Base-by-base conservation (phyloP, 106 monocot species). In the Platanthera zijinensis region DNA sequence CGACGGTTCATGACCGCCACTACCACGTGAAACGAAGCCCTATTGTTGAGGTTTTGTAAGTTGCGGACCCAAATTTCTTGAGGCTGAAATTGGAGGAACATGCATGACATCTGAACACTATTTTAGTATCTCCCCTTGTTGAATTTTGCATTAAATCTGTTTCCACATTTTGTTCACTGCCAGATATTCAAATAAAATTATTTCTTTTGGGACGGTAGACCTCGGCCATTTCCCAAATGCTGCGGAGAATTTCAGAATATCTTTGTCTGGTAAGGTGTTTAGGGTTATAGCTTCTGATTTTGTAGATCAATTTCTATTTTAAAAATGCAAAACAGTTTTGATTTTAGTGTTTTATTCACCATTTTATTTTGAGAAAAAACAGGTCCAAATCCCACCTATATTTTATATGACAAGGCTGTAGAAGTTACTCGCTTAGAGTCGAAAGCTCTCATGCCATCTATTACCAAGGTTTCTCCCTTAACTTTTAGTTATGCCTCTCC, bases 221-320 rank as follows among this genome's bases (percentile, higher is more conserved):
- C 80, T 99, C 78, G 94, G 99, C 28, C 99, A 85, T 73, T 99
- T 94, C 71, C 92, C 99, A 62, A 94, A 92, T 90, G 91, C 78
- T 75, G 99, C 99, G 61, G 86, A 87, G 19, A 90, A 82, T 68
- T 94, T 86, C 86, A 92, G 99, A 85, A 86, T 99, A 87, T 78
- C 86, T 73, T 63, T 90, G 50, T 77, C 79, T 50, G 91, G 91
- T 97, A 88, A 18, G 3, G 51, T 78, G 15, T 69, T 39, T 63
- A 73, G 48, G 5, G 7, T 56, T 59, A 52, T 51, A 70, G 56
- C 74, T 77, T 21, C 46, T 68, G 8, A 62, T 72, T 70, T 11
- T 54, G 21, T 48, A 28, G 39, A 39, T 39, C 39, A 18, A 70
- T 50, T 77, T 70, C 4, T 7, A 12, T 48, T 17, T 19, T 66